phyloP scores from a whole-genome alignment of 768 basidiomycete species.

The Gautieria morchelliformis region DNA sequence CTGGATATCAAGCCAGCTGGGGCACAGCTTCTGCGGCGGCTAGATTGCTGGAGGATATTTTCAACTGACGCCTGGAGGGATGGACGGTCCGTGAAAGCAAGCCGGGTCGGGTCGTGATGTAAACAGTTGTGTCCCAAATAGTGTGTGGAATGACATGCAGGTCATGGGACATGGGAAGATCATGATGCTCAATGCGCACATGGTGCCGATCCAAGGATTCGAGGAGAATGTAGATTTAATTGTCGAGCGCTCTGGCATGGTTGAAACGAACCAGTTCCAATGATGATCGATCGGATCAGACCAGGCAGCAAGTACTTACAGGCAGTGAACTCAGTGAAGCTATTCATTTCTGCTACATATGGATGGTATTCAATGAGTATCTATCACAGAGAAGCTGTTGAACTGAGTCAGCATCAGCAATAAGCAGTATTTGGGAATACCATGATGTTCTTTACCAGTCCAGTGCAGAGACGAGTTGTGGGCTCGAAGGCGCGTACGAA shows the following conservation, averaged over 20 bases:
- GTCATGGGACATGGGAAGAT: background rate
- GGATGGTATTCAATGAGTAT: too few relatives aligned
- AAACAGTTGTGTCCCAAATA: too few relatives aligned
- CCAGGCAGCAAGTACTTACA: too few relatives aligned
- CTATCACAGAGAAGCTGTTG: background rate
- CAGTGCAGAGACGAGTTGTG: background rate
- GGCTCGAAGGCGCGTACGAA: background rate
- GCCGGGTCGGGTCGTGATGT: too few relatives aligned
- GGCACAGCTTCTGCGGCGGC: conserved; percentile 46
- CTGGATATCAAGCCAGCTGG: conserved; percentile 58
- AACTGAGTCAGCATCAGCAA: conserved; percentile 1
- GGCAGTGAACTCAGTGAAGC: too few relatives aligned
- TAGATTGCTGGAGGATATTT: conserved; percentile 34
- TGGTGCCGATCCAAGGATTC: too few relatives aligned
- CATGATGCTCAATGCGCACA: background rate
- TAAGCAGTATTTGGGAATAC: background rate
- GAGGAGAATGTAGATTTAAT: too few relatives aligned
- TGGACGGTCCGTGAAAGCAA: too few relatives aligned
- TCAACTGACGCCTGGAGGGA: conserved; percentile 12
- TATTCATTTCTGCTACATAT: too few relatives aligned
- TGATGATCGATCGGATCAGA: too few relatives aligned
- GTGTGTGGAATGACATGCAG: background rate
- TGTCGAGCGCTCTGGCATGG: too few relatives aligned
- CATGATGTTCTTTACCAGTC: background rate
- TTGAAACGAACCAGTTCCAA: too few relatives aligned